Conservation (phyloP, 306 rosid genomes). For the Trifolium subterraneum region DNA sequence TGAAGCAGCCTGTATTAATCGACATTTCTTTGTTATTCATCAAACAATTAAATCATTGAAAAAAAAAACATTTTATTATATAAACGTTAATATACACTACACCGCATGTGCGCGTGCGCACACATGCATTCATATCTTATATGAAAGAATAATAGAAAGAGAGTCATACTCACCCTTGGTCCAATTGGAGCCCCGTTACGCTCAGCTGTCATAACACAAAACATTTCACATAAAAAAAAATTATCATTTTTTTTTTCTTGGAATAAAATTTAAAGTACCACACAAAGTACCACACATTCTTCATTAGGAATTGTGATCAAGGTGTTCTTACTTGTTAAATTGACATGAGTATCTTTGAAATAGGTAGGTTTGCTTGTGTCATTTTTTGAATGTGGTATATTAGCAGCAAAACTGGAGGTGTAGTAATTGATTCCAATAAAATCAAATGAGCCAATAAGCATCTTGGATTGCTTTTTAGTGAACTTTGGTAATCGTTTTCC, state of each 20-base stretch:
- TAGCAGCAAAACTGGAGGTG: conserved; percentile 52
- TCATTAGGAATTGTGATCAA: background rate
- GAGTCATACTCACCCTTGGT: conserved; percentile 36
- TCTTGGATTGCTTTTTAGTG: conserved; percentile 50
- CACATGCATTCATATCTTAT: no score
- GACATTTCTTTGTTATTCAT: background rate
- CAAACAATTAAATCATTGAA: no score
- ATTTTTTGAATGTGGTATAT: no score
- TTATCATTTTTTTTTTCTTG: no score
- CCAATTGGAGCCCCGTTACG: conserved; percentile 41
- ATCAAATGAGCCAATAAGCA: conserved; percentile 63
- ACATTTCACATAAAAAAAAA: background rate
- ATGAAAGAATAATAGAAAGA: background rate
- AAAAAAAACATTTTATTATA: no score
- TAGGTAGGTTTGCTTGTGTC: no score
- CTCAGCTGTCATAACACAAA: conserved; percentile 13
- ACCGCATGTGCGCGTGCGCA: no score
- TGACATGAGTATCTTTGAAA: conserved; percentile 43
- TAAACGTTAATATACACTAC: no score
- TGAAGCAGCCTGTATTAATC: conserved; percentile 44
- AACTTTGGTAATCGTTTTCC: conserved; percentile 56
- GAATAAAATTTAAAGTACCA: no score
- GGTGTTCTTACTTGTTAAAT: conserved; percentile 47
- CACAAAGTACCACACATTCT: background rate
- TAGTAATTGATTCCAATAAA: conserved; percentile 76